Percentiles rank a stretch among this genome's conserved stretches.
Conservation (phyloP, 116 monocot genomes). For the Phalaenopsis hybrid region DNA sequence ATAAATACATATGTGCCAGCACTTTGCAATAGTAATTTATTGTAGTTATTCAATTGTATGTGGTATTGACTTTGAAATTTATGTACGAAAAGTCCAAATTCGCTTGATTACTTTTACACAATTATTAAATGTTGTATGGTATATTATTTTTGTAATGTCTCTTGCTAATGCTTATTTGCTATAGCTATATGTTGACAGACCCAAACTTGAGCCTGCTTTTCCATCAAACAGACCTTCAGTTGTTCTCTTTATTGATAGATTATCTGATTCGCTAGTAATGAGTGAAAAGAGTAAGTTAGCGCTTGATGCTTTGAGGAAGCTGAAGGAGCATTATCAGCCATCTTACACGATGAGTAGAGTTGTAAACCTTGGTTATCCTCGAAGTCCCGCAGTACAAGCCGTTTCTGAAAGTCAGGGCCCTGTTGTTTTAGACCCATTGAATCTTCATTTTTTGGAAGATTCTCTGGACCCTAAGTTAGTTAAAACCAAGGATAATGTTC, state of each 20-base stretch:
- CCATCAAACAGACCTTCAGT: slow-evolving; percentile 66
- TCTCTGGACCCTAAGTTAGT: slow-evolving; percentile 22
- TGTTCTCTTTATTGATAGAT: slow-evolving; percentile 91
- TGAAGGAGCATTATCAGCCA: slow-evolving; percentile 38
- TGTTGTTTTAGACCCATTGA: slow-evolving; percentile 9
- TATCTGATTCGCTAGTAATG: slow-evolving; percentile 45
- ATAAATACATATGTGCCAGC: background rate
- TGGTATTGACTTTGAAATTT: background rate
- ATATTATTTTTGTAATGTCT: slow-evolving; percentile 5
- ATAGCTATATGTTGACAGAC: slow-evolving; percentile 56
- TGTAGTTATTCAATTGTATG: background rate
- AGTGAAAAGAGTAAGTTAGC: slow-evolving; percentile 68
- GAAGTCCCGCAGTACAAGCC: background rate
- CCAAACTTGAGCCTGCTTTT: slow-evolving; percentile 33
- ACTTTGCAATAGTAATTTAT: background rate
- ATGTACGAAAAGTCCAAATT: background rate
- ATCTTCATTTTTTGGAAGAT: slow-evolving; percentile 11
- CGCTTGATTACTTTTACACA: background rate
- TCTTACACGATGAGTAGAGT: slow-evolving; percentile 10
- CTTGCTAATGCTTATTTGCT: background rate
- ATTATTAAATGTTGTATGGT: background rate
- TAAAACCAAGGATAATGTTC: slow-evolving; percentile 48
- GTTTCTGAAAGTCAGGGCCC: slow-evolving; percentile 19
- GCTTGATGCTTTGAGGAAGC: slow-evolving; percentile 55
- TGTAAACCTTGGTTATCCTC: background rate